Conservation (phyloP, 805 yeast species). For the Lipomyces japonicus region DNA sequence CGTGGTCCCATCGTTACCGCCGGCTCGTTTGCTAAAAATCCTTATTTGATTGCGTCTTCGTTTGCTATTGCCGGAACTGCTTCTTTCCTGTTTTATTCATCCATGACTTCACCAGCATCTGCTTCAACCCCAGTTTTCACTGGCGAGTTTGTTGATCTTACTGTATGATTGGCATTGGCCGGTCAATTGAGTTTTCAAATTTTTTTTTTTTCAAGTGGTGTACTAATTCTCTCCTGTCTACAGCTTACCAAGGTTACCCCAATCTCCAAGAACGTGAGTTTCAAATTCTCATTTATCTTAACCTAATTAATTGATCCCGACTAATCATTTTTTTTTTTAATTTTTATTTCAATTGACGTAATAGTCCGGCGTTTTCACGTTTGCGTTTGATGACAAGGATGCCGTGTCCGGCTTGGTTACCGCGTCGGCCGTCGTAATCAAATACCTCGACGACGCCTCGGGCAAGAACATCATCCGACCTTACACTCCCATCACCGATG, state of each 20-base stretch:
- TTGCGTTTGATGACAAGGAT: constrained; percentile 28
- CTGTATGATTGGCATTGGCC: constrained; percentile 8
- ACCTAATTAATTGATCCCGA: background rate
- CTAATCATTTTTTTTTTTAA: background rate
- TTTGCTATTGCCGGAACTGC: constrained; percentile 22
- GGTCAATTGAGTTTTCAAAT: background rate
- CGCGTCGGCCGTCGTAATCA: constrained; percentile 78
- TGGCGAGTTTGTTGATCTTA: constrained; percentile 24
- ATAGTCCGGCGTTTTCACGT: constrained; percentile 25
- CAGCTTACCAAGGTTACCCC: constrained; percentile 19
- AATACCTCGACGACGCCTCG: constrained; percentile 63
- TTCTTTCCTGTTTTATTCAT: constrained; percentile 11
- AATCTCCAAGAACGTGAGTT: constrained; percentile 20
- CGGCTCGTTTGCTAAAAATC: background rate
- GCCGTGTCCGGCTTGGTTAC: constrained; percentile 35
- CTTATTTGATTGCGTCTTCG: constrained; percentile 2
- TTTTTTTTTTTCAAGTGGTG: background rate
- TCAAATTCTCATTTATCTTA: too few species aligned
- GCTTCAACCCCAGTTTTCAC: constrained; percentile 21
- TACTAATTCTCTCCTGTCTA: background rate
- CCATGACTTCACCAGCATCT: constrained; percentile 22
- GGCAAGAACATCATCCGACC: constrained; percentile 83
- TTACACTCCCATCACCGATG: constrained; percentile 76
- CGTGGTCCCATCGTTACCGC: constrained; percentile 4
- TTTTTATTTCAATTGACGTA: background rate